Conservation (phyloP, 2,329 filamentous ascomycete genomes). For the Neopestalotiopsis clavispora region DNA sequence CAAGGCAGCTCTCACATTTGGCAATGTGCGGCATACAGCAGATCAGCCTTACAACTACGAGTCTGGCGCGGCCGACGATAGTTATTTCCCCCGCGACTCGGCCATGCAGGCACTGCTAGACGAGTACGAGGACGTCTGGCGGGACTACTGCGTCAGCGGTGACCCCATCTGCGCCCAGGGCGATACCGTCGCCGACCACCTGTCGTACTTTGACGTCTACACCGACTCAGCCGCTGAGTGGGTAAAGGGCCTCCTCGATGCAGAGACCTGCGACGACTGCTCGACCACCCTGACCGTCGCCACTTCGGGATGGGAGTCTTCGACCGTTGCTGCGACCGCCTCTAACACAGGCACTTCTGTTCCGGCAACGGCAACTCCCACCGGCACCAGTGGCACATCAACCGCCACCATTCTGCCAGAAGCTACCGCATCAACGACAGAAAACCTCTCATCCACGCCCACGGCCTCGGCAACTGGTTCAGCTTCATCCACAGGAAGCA, state of each 20-base stretch:
- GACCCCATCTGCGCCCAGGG: slow-evolving; percentile 13
- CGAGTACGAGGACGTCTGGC: not conserved
- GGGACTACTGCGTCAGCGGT: slow-evolving; percentile 11
- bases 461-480: not conserved
- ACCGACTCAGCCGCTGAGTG: slow-evolving; percentile 6
- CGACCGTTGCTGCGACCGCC: not conserved
- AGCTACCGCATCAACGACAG: not conserved
- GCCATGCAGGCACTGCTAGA: not conserved
- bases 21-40: slow-evolving; percentile 40
- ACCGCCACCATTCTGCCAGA: not conserved
- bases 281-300: not conserved
- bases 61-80: slow-evolving; percentile 29
- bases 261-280: slow-evolving; percentile 6
- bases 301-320: not conserved
- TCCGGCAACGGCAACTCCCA: not conserved
- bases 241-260: not conserved
- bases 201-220: slow-evolving; percentile 12
- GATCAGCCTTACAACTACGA: slow-evolving; percentile 39
- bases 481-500: not conserved
- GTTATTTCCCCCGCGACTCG: slow-evolving; percentile 16
- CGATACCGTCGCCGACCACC: not conserved
- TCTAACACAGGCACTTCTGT: not conserved
- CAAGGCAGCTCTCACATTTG: slow-evolving; percentile 39
- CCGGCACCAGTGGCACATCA: not conserved
- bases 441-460: not conserved